phyloP scores from a whole-genome alignment of 352 stramenopile genomes.

The Globisporangium apiculatum region DNA sequence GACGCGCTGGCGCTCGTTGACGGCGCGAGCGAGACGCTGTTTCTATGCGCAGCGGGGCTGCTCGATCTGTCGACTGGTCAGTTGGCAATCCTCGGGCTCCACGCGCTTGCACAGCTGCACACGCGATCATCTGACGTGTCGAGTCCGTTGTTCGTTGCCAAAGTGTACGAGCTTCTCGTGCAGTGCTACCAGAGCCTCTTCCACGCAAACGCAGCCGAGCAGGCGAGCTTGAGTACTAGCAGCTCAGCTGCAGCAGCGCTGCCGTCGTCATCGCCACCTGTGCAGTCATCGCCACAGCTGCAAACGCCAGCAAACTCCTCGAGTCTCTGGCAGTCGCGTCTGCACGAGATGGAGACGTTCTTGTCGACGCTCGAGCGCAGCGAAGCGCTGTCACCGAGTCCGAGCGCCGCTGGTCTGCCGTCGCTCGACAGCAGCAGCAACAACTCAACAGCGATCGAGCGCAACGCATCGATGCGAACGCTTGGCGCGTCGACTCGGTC shows the following conservation, averaged over 20 bases:
- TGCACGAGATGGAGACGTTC: constrained; percentile 50
- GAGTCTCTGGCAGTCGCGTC: constrained; percentile 30
- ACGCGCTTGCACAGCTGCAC: constrained; percentile 33
- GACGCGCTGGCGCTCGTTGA: constrained; percentile 12
- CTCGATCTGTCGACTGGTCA: constrained; percentile 39
- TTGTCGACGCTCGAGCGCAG: constrained; percentile 22
- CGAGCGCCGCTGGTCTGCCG: neutral
- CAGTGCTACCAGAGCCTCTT: constrained; percentile 63
- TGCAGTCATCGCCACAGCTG: neutral
- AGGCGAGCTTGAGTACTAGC: neutral
- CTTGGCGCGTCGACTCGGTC: constrained; percentile 13
- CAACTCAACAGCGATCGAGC: neutral
- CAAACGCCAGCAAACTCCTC: neutral
- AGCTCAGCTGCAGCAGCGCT: neutral
- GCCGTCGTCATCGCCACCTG: neutral
- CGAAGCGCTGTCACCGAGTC: neutral
- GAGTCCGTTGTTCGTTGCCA: constrained; percentile 38
- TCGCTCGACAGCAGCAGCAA: neutral
- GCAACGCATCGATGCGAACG: neutral
- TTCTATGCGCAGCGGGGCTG: constrained; percentile 22
- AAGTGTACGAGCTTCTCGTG: constrained; percentile 42
- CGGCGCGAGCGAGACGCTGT: constrained; percentile 20
- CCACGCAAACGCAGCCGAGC: neutral
- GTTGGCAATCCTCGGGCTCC: constrained; percentile 42
- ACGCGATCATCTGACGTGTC: constrained; percentile 31